A percentile compares a stretch with the other conserved stretches of the same genome.
These are phyloP conservation scores for Xylariaceae sp. DNA, from an alignment of 2,329 filamentous ascomycete genomes.

Conservation along the genomic window DNA sequence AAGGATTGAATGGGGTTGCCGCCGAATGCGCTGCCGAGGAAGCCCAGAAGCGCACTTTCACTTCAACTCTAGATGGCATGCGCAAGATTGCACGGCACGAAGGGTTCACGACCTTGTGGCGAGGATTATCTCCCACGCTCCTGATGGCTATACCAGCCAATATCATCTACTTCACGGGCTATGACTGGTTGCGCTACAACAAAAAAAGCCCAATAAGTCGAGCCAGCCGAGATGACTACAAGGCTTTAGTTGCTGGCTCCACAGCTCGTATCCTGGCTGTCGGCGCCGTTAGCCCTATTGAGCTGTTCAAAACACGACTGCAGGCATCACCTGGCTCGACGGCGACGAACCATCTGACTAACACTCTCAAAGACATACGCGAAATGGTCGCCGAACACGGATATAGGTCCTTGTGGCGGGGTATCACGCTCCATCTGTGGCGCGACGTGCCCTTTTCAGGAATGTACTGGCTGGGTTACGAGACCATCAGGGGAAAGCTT, in stretches of 20 bases:
- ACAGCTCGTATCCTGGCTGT: conserved; percentile 77
- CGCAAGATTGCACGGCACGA: conserved; percentile 95
- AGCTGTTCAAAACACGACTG: conserved; percentile 89
- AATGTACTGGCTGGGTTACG: conserved; percentile 98
- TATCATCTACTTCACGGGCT: conserved; percentile 98
- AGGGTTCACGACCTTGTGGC: conserved; percentile 81
- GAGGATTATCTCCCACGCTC: conserved; percentile 88
- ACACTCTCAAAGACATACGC: conserved; percentile 71
- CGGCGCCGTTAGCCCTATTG: conserved; percentile 79
- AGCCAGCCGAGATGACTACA: conserved; percentile 62
- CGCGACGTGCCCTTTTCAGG: conserved; percentile 95
- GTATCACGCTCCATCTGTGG: conserved; percentile 88
- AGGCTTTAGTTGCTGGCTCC: conserved; percentile 76
- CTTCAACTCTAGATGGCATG: conserved; percentile 85
- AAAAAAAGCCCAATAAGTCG: conserved; percentile 66
- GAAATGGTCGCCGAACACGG: conserved; percentile 77
- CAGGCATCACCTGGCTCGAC: conserved; percentile 66
- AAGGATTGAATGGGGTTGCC: conserved; percentile 41
- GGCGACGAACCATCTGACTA: conserved; percentile 66
- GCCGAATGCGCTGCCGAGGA: conserved; percentile 84
- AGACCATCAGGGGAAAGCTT: conserved; percentile 69
- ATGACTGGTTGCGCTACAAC: conserved; percentile 86
- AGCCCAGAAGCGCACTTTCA: conserved; percentile 76
- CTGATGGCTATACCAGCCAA: conserved; percentile 93
- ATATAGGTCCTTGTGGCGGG: conserved; percentile 82